Conservation (phyloP, 164 flowering plant genomes). For the Chimonanthus salicifolius region DNA sequence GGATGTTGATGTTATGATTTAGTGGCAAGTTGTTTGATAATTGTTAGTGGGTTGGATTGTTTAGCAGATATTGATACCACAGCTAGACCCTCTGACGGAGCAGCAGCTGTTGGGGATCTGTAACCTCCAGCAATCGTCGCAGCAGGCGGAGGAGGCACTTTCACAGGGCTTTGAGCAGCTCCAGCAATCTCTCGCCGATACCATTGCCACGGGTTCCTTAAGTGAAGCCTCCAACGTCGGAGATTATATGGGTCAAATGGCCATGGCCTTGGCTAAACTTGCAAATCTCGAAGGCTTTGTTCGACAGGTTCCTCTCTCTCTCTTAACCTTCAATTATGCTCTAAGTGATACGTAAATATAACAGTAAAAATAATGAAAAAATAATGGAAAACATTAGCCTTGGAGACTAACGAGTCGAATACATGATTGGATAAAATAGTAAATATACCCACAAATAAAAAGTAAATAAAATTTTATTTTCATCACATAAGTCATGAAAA, state of each 20-base stretch:
- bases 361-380: too few relatives aligned
- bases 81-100: slow-evolving; percentile 84
- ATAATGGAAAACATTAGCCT: too few relatives aligned
- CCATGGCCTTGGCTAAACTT: slow-evolving; percentile 76
- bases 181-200: slow-evolving; percentile 79
- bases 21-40: too few relatives aligned
- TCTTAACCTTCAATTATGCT: not conserved
- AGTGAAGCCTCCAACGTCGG: slow-evolving; percentile 36
- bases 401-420: too few relatives aligned
- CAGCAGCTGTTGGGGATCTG: slow-evolving; percentile 86
- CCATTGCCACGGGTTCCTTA: slow-evolving; percentile 51
- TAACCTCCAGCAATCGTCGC: slow-evolving; percentile 79
- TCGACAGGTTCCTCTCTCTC: slow-evolving; percentile 57
- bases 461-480: too few relatives aligned
- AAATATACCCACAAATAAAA: too few relatives aligned
- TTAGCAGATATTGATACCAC: slow-evolving; percentile 62
- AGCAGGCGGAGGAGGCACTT: slow-evolving; percentile 94
- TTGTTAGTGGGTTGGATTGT: too few relatives aligned
- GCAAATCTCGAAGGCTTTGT: slow-evolving; percentile 91
- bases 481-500: too few relatives aligned
- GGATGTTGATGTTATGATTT: too few relatives aligned
- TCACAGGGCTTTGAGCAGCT: slow-evolving; percentile 90
- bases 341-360: too few relatives aligned
- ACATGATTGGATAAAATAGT: too few relatives aligned
- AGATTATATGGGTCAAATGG: slow-evolving; percentile 77